A percentile compares a stretch with the other conserved stretches of the same genome.
Conservation (phyloP, 2,329 filamentous ascomycete genomes). For the Aspergillus quadricinctus region DNA sequence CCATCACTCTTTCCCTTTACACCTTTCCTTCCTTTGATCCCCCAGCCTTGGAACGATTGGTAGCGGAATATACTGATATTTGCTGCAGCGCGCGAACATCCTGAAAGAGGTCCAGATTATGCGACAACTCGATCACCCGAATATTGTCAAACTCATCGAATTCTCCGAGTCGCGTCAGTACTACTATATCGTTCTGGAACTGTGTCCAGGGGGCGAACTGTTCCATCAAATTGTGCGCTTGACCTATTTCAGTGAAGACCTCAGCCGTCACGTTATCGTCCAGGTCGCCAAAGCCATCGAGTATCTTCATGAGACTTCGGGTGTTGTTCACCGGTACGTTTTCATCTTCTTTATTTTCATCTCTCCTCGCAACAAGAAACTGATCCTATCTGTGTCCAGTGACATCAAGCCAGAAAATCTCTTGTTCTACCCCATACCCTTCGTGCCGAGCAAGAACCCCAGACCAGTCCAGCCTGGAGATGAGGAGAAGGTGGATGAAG, state of each 20-base stretch:
- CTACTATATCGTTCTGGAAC: constrained; percentile 94
- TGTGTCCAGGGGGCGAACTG: constrained; percentile 90
- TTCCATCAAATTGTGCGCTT: constrained; percentile 98
- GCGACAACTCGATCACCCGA: constrained; percentile 92
- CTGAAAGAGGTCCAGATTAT: constrained; percentile 99
- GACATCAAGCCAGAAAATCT: constrained; percentile 95
- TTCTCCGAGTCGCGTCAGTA: constrained; percentile 93
- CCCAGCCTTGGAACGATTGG: background rate
- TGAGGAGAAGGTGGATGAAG: constrained; percentile 95
- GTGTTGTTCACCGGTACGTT: constrained; percentile 90
- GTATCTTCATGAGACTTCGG: constrained; percentile 90
- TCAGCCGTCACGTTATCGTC: constrained; percentile 88
- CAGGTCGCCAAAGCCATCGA: constrained; percentile 93
- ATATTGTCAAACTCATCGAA: constrained; percentile 89
- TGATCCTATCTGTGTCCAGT: constrained; percentile 13
- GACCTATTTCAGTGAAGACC: constrained; percentile 95
- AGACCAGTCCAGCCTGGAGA: constrained; percentile 82
- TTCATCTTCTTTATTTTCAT: background rate
- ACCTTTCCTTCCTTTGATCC: background rate
- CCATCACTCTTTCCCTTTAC: background rate
- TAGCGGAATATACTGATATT: constrained; percentile 23
- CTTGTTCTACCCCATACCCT: constrained; percentile 80
- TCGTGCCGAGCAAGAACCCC: constrained; percentile 73
- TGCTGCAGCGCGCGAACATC: constrained; percentile 81
- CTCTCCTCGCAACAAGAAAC: background rate